Base-by-base conservation (phyloP, 148 eudicot genomes). In the Amaranthus hypochondriacus region DNA sequence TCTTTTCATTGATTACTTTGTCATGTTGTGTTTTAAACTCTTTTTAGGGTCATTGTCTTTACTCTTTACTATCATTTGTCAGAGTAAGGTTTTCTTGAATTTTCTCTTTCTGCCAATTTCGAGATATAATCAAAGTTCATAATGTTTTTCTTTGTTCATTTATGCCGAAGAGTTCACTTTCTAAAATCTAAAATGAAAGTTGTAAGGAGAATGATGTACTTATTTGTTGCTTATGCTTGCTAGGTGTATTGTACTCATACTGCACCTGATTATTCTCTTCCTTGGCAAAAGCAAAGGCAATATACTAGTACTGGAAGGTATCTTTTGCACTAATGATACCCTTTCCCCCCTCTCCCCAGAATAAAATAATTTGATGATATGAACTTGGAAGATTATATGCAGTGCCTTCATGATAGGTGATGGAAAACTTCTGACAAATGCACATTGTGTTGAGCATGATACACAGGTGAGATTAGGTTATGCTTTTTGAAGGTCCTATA, bases 381-480 rank as follows among this genome's bases (percentile, higher is more conserved):
- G 55, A 75, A 43, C 62, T 76, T 74, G 44, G 43, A 46, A 62
- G 52, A 67, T 44, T 67, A 52, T 70, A 53, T 89, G 85, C 90
- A 94, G 98, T 87, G 98, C 98, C 69, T 94, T 94, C 77, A 89
- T 94, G 93, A 91, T 94, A 65, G 98, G 98, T 70, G 96, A 92
- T 68, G 92, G 97, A 65, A 94, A 87, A 80, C 98, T 94, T 66
- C 86, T 94, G 88, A 94, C 98, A 49, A 94, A 94, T 86, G 98
- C 98, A 28, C 98, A 94, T 78, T 94, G 98, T 79, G 97, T 94
- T 78, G 97, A 94, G 78, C 86, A 94, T 85, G 77, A 83, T 67
- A 94, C 98, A 58, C 98, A 91, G 92, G 98, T 90, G 84, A 77
- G 73, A 56, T 70, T 52, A 12, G 64, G 48, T 48, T 68, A 14